phyloP scores from a whole-genome alignment of 2,329 filamentous ascomycete genomes.

The Stemphylium lycopersici region DNA sequence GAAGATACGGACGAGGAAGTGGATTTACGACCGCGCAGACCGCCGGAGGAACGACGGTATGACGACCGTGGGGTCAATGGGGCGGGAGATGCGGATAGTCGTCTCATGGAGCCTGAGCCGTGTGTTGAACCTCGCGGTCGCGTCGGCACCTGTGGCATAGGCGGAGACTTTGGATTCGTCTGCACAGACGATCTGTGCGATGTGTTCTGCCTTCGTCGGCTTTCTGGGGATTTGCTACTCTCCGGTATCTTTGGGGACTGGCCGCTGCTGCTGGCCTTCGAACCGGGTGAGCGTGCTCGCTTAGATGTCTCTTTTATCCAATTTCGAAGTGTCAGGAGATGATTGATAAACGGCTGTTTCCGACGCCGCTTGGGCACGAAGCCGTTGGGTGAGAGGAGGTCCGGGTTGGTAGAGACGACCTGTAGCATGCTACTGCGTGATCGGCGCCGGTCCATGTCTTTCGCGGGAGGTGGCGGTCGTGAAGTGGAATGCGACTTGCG shows the following conservation, averaged over 20 bases:
- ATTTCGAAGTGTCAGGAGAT: slow-evolving; percentile 71
- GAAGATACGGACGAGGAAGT: slow-evolving; percentile 95
- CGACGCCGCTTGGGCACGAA: slow-evolving; percentile 63
- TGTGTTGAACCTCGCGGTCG: slow-evolving; percentile 54
- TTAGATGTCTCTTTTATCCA: slow-evolving; percentile 70
- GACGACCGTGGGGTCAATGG: slow-evolving; percentile 88
- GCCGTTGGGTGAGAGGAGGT: slow-evolving; percentile 63
- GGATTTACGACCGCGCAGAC: slow-evolving; percentile 88
- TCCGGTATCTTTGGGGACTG: slow-evolving; percentile 43
- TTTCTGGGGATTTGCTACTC: slow-evolving; percentile 34
- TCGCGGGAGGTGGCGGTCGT: slow-evolving; percentile 81
- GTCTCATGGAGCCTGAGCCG: slow-evolving; percentile 48
- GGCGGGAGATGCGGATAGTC: slow-evolving; percentile 83
- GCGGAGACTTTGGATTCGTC: slow-evolving; percentile 47
- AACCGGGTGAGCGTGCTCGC: slow-evolving; percentile 43
- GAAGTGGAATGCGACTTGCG: slow-evolving; percentile 80
- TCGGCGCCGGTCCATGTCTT: slow-evolving; percentile 71
- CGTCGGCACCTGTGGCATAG: slow-evolving; percentile 44
- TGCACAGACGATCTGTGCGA: slow-evolving; percentile 44
- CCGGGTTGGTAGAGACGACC: slow-evolving; percentile 74
- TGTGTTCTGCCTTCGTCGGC: slow-evolving; percentile 44
- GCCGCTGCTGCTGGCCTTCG: slow-evolving; percentile 42
- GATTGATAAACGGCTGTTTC: slow-evolving; percentile 69
- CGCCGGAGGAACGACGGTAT: slow-evolving; percentile 80
- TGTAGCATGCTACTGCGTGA: slow-evolving; percentile 86